Conservation (phyloP, 139 green algal species). For the Coccomyxa sp. region DNA sequence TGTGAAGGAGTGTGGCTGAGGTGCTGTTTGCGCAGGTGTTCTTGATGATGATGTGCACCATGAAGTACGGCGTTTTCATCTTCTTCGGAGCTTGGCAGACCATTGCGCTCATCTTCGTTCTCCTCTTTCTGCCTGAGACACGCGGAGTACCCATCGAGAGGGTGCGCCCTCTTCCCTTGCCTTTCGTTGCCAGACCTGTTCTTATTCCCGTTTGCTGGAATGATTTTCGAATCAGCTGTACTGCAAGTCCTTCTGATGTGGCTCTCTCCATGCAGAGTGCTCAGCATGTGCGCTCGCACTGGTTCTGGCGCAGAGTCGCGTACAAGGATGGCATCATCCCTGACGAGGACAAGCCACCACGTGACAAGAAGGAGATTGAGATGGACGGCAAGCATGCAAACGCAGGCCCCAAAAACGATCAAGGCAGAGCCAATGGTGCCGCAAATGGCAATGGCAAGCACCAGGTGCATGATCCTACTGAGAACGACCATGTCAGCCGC, state of each 20-base stretch:
- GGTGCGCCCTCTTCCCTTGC: background rate
- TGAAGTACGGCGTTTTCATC: conserved; percentile 21
- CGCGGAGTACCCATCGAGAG: conserved; percentile 18
- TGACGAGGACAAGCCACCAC: background rate
- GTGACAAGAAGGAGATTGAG: background rate
- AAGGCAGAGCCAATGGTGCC: too few species aligned
- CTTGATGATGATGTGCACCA: conserved; percentile 13
- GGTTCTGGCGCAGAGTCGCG: conserved; percentile 12
- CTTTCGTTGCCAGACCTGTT: background rate
- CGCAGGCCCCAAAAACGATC: too few species aligned
- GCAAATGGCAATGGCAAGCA: too few species aligned
- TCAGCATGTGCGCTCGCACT: conserved; percentile 14
- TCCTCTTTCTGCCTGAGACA: conserved; percentile 16
- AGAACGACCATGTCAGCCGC: too few species aligned
- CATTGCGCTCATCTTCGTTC: conserved; percentile 12
- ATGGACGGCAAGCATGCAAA: too few species aligned
- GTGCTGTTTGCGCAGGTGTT: conserved; percentile 3
- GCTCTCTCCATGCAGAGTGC: background rate
- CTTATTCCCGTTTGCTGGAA: background rate
- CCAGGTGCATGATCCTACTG: too few species aligned
- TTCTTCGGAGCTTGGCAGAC: conserved; percentile 21
- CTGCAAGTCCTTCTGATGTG: background rate
- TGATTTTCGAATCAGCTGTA: background rate
- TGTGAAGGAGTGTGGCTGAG: background rate
- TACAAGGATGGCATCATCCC: conserved; percentile 14